Conservation (phyloP, 176 grass and related monocot genomes). For the Hsuehochloa calcarea region DNA sequence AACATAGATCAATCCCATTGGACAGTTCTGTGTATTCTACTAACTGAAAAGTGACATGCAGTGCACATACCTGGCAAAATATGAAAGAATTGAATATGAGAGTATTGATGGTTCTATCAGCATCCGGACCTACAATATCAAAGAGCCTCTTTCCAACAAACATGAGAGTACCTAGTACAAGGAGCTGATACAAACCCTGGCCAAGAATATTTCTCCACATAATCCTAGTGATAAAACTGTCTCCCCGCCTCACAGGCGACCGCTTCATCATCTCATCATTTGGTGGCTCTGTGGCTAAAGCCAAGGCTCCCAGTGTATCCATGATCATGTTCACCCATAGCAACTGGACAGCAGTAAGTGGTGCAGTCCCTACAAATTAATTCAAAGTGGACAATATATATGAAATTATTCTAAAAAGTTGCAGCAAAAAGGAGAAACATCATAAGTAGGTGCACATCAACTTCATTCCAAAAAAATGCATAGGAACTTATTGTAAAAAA, state of each 20-base stretch:
- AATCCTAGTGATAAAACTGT: slow-evolving; percentile 64
- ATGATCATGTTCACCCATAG: slow-evolving; percentile 99
- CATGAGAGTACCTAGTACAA: slow-evolving; percentile 69
- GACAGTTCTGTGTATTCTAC: background rate
- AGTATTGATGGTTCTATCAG: slow-evolving; percentile 73
- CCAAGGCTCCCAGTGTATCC: slow-evolving; percentile 91
- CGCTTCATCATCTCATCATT: slow-evolving; percentile 72
- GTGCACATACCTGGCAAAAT: slow-evolving; percentile 78
- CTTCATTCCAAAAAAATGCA: background rate
- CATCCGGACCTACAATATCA: slow-evolving; percentile 43
- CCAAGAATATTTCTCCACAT: slow-evolving; percentile 99
- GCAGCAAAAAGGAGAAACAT: background rate
- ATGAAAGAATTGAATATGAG: slow-evolving; percentile 92
- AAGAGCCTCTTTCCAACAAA: slow-evolving; percentile 64
- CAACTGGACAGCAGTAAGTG: slow-evolving; percentile 91
- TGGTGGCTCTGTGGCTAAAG: slow-evolving; percentile 85
- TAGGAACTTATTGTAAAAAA: background rate
- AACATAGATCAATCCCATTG: background rate
- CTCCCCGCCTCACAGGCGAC: slow-evolving; percentile 53
- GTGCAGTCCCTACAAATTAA: slow-evolving; percentile 56
- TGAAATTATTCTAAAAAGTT: background rate
- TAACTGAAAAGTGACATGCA: background rate
- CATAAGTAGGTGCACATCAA: background rate
- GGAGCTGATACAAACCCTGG: slow-evolving; percentile 77
- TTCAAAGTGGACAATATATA: background rate